Evolutionary conservation across 371 early-diverging fungal genomes (phyloP).

Genomic region (Entomophthora muscae): DNA sequence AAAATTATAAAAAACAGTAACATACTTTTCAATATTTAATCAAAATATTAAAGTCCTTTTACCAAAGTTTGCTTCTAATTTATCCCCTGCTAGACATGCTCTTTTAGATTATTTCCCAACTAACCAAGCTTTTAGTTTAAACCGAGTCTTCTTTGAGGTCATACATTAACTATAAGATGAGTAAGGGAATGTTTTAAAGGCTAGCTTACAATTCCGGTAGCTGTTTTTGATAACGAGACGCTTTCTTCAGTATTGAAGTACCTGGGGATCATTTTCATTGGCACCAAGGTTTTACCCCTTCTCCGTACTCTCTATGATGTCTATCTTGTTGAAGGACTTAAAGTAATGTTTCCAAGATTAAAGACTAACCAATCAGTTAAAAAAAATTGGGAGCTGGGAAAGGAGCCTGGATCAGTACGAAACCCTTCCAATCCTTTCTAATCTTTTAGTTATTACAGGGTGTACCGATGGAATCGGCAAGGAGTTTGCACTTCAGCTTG

Average conservation of each 20-base stretch:
- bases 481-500: conserved; percentile 83
- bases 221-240: not conserved
- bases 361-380: conserved; percentile 23
- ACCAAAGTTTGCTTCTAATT: no score
- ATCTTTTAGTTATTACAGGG: conserved; percentile 75
- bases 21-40: no score
- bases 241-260: not conserved
- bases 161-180: no score
- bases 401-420: conserved; percentile 71
- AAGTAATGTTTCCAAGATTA: not conserved
- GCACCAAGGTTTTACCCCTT: not conserved
- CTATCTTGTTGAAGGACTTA: not conserved
- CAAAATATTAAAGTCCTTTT: no score
- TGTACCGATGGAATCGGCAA: conserved; percentile 96
- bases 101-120: no score
- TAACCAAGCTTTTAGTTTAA: no score
- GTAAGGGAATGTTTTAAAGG: no score
- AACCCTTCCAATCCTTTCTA: not conserved
- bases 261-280: not conserved
- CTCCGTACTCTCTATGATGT: not conserved
- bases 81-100: no score
- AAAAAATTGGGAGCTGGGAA: conserved; percentile 63
- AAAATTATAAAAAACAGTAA: no score
- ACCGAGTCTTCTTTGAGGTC: no score
- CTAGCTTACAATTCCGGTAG: no score